These are phyloP conservation scores for Lentinula sp. DNA, from an alignment of 768 basidiomycete genomes.

Conservation along the genomic window DNA sequence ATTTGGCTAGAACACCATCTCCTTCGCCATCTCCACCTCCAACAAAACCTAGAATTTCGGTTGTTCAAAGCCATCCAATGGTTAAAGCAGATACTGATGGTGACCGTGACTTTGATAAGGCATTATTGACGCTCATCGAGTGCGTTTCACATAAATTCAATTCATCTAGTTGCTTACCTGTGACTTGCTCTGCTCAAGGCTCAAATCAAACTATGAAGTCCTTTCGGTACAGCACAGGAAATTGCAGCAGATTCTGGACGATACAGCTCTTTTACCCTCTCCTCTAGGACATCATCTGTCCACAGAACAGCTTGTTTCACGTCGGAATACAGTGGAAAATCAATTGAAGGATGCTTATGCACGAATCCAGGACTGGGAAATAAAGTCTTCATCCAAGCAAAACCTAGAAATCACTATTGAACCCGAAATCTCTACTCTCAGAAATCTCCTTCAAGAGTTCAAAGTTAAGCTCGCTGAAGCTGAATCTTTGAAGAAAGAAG, in stretches of 20 bases:
- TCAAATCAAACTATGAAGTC: not conserved
- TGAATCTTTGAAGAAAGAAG: not conserved
- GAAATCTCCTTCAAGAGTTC: not conserved
- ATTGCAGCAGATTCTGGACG: not conserved
- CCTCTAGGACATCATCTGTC: not conserved
- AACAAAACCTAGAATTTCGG: not conserved
- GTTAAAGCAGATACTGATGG: not conserved
- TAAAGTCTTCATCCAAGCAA: not conserved
- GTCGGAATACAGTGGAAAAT: not conserved
- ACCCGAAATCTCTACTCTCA: not conserved
- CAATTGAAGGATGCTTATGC: not conserved
- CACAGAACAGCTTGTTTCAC: not conserved
- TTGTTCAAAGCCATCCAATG: not conserved
- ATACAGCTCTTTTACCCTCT: not conserved
- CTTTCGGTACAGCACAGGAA: not conserved
- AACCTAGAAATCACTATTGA: not conserved
- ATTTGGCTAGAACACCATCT: not conserved
- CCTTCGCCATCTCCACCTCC: not conserved
- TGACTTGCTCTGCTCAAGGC: not conserved
- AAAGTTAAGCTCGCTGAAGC: not conserved
- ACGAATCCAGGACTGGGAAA: not conserved
- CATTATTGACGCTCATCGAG: not conserved
- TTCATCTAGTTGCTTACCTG: not conserved
- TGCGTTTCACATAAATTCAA: not conserved
- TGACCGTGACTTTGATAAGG: not conserved